Percentiles rank a stretch among this genome's conserved stretches.
Conservation (phyloP, 1,284 basidiomycete species). For the Pholiota adiposa region DNA sequence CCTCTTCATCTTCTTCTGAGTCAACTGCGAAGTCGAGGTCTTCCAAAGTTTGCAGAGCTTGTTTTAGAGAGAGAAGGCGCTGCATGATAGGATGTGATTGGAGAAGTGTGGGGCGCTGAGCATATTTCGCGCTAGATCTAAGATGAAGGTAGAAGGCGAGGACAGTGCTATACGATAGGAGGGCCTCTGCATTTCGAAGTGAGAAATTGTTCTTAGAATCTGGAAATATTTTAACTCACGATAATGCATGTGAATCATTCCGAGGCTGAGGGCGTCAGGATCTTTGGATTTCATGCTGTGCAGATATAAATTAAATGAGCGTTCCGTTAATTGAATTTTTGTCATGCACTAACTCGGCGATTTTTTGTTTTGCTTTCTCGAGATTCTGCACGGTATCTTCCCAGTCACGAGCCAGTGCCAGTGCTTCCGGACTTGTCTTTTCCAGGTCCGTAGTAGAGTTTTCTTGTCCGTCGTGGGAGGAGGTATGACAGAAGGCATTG, state of each 20-base stretch:
- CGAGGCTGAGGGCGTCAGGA: constrained; percentile 54
- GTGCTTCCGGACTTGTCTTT: constrained; percentile 79
- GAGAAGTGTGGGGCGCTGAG: constrained; percentile 65
- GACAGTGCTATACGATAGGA: constrained; percentile 89
- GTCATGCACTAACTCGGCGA: constrained; percentile 54
- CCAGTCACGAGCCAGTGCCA: constrained; percentile 79
- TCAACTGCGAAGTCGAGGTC: constrained; percentile 75
- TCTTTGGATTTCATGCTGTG: constrained; percentile 52
- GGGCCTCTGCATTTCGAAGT: constrained; percentile 63
- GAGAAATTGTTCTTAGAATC: neutral
- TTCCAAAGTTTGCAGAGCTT: constrained; percentile 82
- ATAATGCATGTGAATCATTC: constrained; percentile 77
- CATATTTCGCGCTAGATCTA: constrained; percentile 69
- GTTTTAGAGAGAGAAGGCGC: constrained; percentile 86
- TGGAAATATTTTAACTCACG: constrained; percentile 51
- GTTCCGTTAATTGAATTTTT: neutral
- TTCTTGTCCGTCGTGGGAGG: constrained; percentile 60
- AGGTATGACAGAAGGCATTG: constrained; percentile 29
- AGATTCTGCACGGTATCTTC: constrained; percentile 66
- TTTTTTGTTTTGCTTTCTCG: constrained; percentile 53
- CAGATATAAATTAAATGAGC: neutral
- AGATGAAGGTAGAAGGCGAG: constrained; percentile 95
- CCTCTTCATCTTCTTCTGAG: constrained; percentile 41
- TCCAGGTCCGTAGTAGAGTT: constrained; percentile 76
- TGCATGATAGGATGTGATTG: constrained; percentile 79